Conservation (phyloP, 768 basidiomycete species). For the Mycena epipterygia region DNA sequence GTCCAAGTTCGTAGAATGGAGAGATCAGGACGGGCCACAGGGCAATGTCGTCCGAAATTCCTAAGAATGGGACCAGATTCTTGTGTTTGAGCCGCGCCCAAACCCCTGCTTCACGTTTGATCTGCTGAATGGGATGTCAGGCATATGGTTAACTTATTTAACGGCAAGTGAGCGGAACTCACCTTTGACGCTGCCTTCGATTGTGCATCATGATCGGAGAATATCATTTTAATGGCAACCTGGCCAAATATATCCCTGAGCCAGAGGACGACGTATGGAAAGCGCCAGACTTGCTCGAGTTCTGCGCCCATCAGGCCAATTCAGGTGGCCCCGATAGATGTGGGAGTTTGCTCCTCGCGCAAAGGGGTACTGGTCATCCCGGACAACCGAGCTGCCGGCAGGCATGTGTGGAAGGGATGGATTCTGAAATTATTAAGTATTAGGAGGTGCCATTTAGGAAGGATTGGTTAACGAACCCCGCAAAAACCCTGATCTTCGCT, state of each 20-base stretch:
- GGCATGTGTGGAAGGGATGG: too few relatives aligned
- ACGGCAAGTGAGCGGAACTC: background rate
- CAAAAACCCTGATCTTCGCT: too few relatives aligned
- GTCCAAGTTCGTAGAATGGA: slow-evolving; percentile 26
- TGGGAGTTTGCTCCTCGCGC: slow-evolving; percentile 9
- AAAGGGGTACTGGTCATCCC: slow-evolving; percentile 9
- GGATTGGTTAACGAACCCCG: too few relatives aligned
- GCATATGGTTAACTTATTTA: background rate
- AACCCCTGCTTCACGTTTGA: slow-evolving; percentile 21
- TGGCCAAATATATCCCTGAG: background rate
- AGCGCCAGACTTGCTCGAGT: background rate
- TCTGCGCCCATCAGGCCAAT: background rate
- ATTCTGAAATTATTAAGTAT: too few relatives aligned
- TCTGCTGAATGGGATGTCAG: background rate
- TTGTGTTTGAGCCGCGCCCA: slow-evolving; percentile 23
- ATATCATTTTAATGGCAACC: slow-evolving; percentile 22
- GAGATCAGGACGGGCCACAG: slow-evolving; percentile 26
- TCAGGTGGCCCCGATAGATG: slow-evolving; percentile 8
- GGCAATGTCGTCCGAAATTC: slow-evolving; percentile 12
- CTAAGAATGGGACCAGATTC: slow-evolving; percentile 30
- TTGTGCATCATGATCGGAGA: background rate
- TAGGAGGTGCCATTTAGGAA: too few relatives aligned
- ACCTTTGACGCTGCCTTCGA: background rate
- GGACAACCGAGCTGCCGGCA: background rate
- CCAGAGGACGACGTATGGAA: background rate